These are phyloP conservation scores for Ceratobasidium theobromae DNA, from an alignment of 1,284 basidiomycete genomes.

Conservation along the genomic window DNA sequence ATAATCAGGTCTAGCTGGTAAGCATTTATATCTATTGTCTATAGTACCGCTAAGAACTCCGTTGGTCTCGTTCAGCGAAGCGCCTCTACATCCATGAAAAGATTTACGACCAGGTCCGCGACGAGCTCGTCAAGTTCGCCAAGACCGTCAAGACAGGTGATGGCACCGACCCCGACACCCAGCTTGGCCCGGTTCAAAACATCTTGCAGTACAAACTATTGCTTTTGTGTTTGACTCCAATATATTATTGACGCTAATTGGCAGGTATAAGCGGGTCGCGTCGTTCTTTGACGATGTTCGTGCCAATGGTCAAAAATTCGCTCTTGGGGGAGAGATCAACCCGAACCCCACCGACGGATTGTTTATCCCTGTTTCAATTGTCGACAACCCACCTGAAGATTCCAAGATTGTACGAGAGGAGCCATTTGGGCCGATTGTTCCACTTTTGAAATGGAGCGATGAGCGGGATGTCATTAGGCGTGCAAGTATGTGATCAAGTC, in stretches of 20 bases:
- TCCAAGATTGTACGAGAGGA: slow-evolving; percentile 18
- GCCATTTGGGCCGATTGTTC: slow-evolving; percentile 12
- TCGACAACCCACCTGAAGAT: slow-evolving; percentile 14
- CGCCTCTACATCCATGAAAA: slow-evolving; percentile 51
- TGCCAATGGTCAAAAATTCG: slow-evolving; percentile 7
- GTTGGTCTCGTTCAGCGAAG: slow-evolving; percentile 49
- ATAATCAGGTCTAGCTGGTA: neutral
- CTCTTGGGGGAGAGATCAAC: slow-evolving; percentile 9
- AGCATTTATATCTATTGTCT: neutral
- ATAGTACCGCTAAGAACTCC: neutral
- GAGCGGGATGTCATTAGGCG: slow-evolving; percentile 17
- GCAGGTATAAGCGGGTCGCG: neutral
- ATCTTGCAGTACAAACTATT: slow-evolving; percentile 1
- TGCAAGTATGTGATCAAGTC: slow-evolving; percentile 4
- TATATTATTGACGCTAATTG: neutral
- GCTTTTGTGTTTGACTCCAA: neutral
- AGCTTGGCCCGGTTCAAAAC: slow-evolving; percentile 15
- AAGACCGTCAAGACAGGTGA: slow-evolving; percentile 49
- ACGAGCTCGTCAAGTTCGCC: slow-evolving; percentile 42
- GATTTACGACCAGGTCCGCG: slow-evolving; percentile 49
- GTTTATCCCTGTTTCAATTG: slow-evolving; percentile 15
- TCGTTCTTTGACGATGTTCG: slow-evolving; percentile 13
- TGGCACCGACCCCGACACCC: slow-evolving; percentile 48
- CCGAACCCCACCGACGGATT: slow-evolving; percentile 17
- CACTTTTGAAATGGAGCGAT: slow-evolving; percentile 13